Percentiles rank a stretch among this genome's conserved stretches.
Evolutionary conservation across 1,139 yeast species (phyloP).

Genomic region (Sugiyamaella japonica): DNA sequence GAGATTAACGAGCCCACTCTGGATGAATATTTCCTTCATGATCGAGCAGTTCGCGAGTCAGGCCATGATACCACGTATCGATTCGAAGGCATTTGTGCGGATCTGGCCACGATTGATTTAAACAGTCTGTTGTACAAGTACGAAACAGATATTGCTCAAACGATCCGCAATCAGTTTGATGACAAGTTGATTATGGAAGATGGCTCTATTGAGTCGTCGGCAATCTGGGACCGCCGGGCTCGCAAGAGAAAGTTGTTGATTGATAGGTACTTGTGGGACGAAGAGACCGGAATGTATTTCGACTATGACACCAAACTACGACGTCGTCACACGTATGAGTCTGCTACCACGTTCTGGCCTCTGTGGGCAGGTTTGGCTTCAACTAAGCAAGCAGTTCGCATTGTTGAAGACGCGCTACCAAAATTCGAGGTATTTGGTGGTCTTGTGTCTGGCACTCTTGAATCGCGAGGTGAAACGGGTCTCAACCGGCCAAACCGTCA

Average conservation of each 20-base stretch:
- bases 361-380: constrained; percentile 82
- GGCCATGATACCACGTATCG: constrained; percentile 96
- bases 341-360: constrained; percentile 93
- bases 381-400: constrained; percentile 64
- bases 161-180: constrained; percentile 58
- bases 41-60: constrained; percentile 92
- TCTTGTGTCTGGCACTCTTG: constrained; percentile 77
- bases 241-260: constrained; percentile 55
- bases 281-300: constrained; percentile 70
- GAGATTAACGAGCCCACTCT: constrained; percentile 69
- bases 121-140: constrained; percentile 86
- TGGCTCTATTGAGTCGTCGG: constrained; percentile 51
- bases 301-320: constrained; percentile 73
- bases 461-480: constrained; percentile 72
- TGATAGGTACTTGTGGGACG: constrained; percentile 82
- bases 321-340: constrained; percentile 66
- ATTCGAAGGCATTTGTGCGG: constrained; percentile 85
- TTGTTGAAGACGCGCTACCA: constrained; percentile 62
- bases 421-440: constrained; percentile 89
- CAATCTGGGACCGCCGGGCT: constrained; percentile 63
- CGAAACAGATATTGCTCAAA: constrained; percentile 77
- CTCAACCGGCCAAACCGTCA: constrained; percentile 81
- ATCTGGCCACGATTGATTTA: constrained; percentile 87
- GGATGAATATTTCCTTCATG: constrained; percentile 88
- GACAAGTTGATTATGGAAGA: constrained; percentile 48